Evolutionary conservation across 352 stramenopile genomes (phyloP), one percentile per base, ranked within the genome.

Genomic region (Phytophthora fragariaefolia): DNA sequence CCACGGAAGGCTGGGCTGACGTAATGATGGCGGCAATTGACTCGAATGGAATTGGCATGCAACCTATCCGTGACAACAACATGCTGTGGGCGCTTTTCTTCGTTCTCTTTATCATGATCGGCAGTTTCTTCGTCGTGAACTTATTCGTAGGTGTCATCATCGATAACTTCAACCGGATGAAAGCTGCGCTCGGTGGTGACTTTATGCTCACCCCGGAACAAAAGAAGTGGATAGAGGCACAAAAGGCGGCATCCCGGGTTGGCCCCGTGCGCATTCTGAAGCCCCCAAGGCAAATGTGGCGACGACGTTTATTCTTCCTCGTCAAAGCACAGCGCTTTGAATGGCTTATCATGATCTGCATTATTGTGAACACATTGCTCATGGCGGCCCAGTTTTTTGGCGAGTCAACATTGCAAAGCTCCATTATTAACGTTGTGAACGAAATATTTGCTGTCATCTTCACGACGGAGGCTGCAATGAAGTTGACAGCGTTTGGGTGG

Each of bases 111-210:
- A 96, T 98, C 32, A 79, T 98, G 57, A 70, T 98, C 20, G 89
- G 94, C 15, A 90, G 90, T 51, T 98, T 97, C 60, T 98, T 98
- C 53, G 88, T 98, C 4, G 89, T 98, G 24, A 98, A 98, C 36
- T 74, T 98, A 0, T 98, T 98, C 58, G 87, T 98, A 0, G 94
- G 94, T 7, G 90, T 98, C 7, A 97, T 98, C 60, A 97, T 98
- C 47, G 93, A 98, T 57, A 97, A 97, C 54, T 98, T 98, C 61
- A 97, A 97, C 47, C 79, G 87, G 27, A 96, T 96, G 90, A 97
- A 96, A 38, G 77, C 69, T 2, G 76, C 80, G 2, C 54, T 96
- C 4, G 87, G 85, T 6, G 87, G 82, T 2, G 80, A 94, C 30
- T 88, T 84, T 43, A 72, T 95, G 62, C 77, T 98, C 50, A 98